These are phyloP conservation scores for Lactarius indigo DNA, from an alignment of 768 basidiomycete genomes.

Conservation along the genomic window DNA sequence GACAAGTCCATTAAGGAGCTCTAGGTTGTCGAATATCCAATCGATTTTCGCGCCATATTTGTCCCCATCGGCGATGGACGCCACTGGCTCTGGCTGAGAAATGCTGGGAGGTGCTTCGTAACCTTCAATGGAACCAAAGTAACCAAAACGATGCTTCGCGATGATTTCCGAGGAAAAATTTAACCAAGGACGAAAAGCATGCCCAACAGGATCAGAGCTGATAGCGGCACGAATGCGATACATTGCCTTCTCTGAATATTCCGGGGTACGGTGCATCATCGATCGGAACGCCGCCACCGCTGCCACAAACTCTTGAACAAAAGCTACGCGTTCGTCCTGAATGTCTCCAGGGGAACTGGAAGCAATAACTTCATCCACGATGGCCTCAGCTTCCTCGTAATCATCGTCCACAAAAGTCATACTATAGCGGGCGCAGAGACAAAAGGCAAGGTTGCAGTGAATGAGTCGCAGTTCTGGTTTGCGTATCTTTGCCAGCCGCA, in stretches of 20 bases:
- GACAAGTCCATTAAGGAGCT: neutral
- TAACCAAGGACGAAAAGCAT: neutral
- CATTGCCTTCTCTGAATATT: neutral
- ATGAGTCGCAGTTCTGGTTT: neutral
- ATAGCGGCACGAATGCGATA: neutral
- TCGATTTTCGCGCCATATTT: neutral
- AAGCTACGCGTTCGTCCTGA: neutral
- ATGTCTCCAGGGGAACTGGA: neutral
- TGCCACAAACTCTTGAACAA: neutral
- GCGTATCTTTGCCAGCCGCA: neutral
- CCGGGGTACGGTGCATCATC: neutral
- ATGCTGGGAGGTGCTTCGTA: neutral
- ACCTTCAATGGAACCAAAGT: neutral
- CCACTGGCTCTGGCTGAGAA: neutral
- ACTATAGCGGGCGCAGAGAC: neutral
- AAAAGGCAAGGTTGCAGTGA: neutral
- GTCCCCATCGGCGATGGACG: no score
- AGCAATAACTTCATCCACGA: neutral
- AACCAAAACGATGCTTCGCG: neutral
- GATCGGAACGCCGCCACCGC: neutral
- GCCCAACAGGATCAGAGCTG: no score
- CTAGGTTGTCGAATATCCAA: neutral
- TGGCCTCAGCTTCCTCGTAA: neutral
- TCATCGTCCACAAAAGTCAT: neutral
- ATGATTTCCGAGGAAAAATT: neutral